These are phyloP conservation scores for Pythium insidiosum DNA, from an alignment of 352 stramenopile genomes.

Conservation along the genomic window DNA sequence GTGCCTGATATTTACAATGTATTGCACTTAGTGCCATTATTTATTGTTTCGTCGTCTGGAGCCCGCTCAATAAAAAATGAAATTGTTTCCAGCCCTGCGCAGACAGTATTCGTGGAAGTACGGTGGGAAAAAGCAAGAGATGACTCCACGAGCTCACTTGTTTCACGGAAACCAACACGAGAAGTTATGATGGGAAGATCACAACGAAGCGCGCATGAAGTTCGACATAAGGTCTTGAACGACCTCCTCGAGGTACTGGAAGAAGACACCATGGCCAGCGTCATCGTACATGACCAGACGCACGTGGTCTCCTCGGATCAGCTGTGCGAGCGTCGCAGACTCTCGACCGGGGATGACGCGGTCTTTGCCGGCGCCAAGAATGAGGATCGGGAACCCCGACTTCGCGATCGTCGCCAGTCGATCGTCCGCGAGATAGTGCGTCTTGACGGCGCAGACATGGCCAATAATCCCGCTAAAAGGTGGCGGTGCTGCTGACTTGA, in stretches of 20 bases:
- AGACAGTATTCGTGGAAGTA: too few relatives aligned
- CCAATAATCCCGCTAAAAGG: conserved; percentile 8
- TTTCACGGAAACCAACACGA: too few relatives aligned
- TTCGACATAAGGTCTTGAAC: conserved; percentile 22
- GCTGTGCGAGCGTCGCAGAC: conserved; percentile 23
- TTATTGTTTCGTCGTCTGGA: too few relatives aligned
- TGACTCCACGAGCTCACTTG: too few relatives aligned
- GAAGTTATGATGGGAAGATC: too few relatives aligned
- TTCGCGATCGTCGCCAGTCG: conserved; percentile 29
- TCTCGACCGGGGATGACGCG: conserved; percentile 34
- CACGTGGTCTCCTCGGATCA: conserved; percentile 31
- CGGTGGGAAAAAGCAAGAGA: too few relatives aligned
- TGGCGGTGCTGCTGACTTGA: neutral
- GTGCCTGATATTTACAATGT: too few relatives aligned
- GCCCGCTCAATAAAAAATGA: too few relatives aligned
- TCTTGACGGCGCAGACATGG: conserved; percentile 13
- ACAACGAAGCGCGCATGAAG: too few relatives aligned
- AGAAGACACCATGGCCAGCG: conserved; percentile 34
- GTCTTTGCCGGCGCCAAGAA: conserved; percentile 38
- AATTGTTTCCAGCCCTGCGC: too few relatives aligned
- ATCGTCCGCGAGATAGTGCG: conserved; percentile 42
- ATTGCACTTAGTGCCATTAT: too few relatives aligned
- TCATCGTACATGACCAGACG: conserved; percentile 34
- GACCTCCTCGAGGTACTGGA: conserved; percentile 28
- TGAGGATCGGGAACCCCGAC: conserved; percentile 34